Evolutionary conservation across 2,329 filamentous ascomycete genomes (phyloP).

Genomic region (Byssoonygena ceratinophila): DNA sequence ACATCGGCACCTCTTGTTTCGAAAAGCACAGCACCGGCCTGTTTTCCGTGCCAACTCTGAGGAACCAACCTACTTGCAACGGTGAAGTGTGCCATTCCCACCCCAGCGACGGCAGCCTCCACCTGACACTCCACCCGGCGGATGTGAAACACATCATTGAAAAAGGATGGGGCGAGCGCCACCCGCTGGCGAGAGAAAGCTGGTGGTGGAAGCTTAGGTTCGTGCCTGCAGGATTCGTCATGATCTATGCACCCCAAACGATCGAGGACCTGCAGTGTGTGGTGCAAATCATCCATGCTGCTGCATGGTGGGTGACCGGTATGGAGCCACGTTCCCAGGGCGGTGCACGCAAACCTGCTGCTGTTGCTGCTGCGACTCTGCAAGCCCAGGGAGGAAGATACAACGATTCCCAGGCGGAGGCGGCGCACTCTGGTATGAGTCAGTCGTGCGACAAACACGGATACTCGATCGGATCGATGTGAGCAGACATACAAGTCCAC

Average conservation of each 20-base stretch:
- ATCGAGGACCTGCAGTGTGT: conserved; percentile 58
- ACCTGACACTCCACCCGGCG: conserved; percentile 67
- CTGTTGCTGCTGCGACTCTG: too few relatives aligned
- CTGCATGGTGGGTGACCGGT: conserved; percentile 50
- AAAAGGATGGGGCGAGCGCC: conserved; percentile 66
- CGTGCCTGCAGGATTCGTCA: conserved; percentile 63
- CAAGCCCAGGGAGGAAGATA: background rate
- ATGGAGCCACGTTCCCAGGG: conserved; percentile 13
- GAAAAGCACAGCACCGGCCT: conserved; percentile 73
- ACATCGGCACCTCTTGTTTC: conserved; percentile 60
- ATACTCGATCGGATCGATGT: conserved; percentile 7
- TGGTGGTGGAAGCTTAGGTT: conserved; percentile 56
- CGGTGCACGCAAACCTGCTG: background rate
- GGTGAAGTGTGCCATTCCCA: conserved; percentile 80
- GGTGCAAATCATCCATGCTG: conserved; percentile 60
- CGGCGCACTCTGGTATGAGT: background rate
- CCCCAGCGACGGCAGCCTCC: conserved; percentile 63
- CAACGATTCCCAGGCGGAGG: background rate
- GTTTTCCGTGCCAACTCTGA: conserved; percentile 45
- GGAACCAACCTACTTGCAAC: conserved; percentile 32
- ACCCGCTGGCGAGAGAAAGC: conserved; percentile 45
- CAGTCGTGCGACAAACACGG: conserved; percentile 7
- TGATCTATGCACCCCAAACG: conserved; percentile 70
- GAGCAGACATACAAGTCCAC: background rate
- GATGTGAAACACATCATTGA: conserved; percentile 63